Evolutionary conservation across 2,329 filamentous ascomycete species (phyloP).

Genomic region (Colletotrichum cereale): DNA sequence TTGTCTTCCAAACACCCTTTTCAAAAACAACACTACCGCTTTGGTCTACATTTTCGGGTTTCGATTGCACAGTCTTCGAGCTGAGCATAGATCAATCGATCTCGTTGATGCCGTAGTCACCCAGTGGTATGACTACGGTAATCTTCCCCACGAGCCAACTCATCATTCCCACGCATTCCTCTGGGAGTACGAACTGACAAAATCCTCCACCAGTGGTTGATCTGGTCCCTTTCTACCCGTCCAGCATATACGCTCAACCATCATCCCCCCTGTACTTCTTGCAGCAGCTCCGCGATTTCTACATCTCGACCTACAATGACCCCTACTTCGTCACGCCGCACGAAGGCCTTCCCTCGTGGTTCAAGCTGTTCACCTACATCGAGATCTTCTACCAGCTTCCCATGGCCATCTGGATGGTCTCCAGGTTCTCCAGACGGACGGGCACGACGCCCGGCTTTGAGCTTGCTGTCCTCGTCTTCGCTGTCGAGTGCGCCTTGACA

Average conservation of each 20-base stretch:
- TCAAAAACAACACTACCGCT: neutral
- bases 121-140: neutral
- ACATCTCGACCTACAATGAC: conserved; percentile 63
- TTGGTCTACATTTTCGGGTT: neutral
- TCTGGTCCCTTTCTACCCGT: conserved; percentile 65
- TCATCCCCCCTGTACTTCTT: conserved; percentile 62
- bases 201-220: conserved; percentile 60
- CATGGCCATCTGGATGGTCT: conserved; percentile 61
- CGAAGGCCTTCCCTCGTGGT: conserved; percentile 59
- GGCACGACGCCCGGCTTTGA: conserved; percentile 56
- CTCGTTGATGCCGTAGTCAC: no score
- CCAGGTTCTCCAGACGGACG: conserved; percentile 49
- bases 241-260: conserved; percentile 55
- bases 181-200: conserved; percentile 11
- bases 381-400: conserved; percentile 66
- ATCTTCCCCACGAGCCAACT: no score
- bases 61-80: neutral
- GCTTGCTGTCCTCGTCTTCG: conserved; percentile 65
- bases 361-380: conserved; percentile 62
- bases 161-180: neutral
- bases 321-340: conserved; percentile 61
- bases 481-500: conserved; percentile 63
- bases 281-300: conserved; percentile 58
- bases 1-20: neutral
- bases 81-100: accelerated